Percentiles rank a stretch among this genome's conserved stretches.
These are phyloP conservation scores for Naganishia vishniacii DNA, from an alignment of 768 basidiomycete species.

Conservation along the genomic window DNA sequence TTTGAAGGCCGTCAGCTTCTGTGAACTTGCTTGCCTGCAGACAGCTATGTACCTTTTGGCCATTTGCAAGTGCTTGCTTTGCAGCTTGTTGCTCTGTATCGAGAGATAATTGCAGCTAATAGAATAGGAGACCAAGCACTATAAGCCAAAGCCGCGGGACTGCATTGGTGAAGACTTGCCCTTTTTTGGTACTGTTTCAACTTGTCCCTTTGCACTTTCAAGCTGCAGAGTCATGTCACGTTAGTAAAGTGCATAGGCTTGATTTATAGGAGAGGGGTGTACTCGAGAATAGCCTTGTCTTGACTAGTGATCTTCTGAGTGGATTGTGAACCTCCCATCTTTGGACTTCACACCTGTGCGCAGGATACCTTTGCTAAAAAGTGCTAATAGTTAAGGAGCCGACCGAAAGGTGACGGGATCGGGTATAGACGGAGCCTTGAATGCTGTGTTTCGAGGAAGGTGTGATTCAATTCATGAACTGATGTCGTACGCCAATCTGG, in stretches of 20 bases:
- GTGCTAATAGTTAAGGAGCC: too few relatives aligned
- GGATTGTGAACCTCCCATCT: constrained; percentile 47
- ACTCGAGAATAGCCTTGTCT: constrained; percentile 95
- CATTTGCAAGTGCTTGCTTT: constrained; percentile 68
- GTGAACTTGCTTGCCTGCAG: not conserved
- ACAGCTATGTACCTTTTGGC: constrained; percentile 62
- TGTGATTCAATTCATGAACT: too few relatives aligned
- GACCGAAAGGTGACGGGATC: too few relatives aligned
- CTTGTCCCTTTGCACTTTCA: constrained; percentile 94
- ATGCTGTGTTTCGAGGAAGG: too few relatives aligned
- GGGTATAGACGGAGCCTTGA: too few relatives aligned
- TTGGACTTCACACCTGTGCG: too few relatives aligned
- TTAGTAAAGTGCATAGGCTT: constrained; percentile 18
- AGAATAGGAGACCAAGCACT: not conserved
- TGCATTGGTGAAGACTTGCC: constrained; percentile 51
- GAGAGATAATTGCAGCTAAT: constrained; percentile 75
- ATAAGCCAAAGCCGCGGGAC: not conserved
- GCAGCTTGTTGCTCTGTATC: constrained; percentile 87
- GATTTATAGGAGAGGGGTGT: constrained; percentile 46
- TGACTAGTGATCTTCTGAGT: constrained; percentile 81
- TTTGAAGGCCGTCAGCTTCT: not conserved
- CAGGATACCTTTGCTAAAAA: too few relatives aligned
- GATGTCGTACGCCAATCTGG: too few relatives aligned
- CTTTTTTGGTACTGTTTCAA: constrained; percentile 91
- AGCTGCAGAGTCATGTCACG: constrained; percentile 52